Conservation (phyloP, 495 filamentous ascomycete genomes). For the Antarctomyces pellizariae region DNA sequence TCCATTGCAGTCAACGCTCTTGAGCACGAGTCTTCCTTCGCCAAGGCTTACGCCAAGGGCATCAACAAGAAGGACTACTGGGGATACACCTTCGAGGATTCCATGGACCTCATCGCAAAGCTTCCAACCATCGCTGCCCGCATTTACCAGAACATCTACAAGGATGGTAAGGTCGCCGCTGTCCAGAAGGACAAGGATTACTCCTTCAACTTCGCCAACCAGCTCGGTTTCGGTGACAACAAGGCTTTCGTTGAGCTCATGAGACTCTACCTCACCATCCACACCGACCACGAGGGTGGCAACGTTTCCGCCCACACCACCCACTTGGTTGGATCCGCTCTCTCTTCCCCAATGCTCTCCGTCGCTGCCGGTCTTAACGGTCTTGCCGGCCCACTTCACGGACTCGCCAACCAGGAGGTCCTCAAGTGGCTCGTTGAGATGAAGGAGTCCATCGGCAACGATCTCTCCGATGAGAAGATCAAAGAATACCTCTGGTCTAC, state of each 20-base stretch:
- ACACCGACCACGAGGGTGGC: slow-evolving; percentile 97
- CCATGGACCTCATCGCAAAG: slow-evolving; percentile 99
- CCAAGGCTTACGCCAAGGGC: slow-evolving; percentile 95
- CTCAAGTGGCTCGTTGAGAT: slow-evolving; percentile 97
- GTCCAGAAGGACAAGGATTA: slow-evolving; percentile 98
- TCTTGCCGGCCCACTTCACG: slow-evolving; percentile 92
- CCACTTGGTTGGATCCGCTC: slow-evolving; percentile 87
- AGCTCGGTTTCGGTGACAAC: slow-evolving; percentile 88
- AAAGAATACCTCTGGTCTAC: slow-evolving; percentile 96
- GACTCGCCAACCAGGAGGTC: slow-evolving; percentile 97
- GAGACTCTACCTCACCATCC: slow-evolving; percentile 95
- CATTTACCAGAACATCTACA: slow-evolving; percentile 99
- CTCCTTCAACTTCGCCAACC: slow-evolving; percentile 94
- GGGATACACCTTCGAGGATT: slow-evolving; percentile 97
- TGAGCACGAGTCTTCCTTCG: slow-evolving; percentile 91
- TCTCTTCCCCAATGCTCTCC: slow-evolving; percentile 93
- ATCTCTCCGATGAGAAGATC: slow-evolving; percentile 85
- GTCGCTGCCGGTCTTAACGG: slow-evolving; percentile 91
- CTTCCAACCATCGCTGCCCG: slow-evolving; percentile 89
- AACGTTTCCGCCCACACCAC: slow-evolving; percentile 98
- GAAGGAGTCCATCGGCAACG: slow-evolving; percentile 86
- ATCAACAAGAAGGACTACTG: slow-evolving; percentile 99
- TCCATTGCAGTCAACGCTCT: slow-evolving; percentile 92
- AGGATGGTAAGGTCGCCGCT: slow-evolving; percentile 90
- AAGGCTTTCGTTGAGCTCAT: slow-evolving; percentile 94